Base-by-base conservation (phyloP, 768 basidiomycete genomes). In the Clitopilus hobsonii region DNA sequence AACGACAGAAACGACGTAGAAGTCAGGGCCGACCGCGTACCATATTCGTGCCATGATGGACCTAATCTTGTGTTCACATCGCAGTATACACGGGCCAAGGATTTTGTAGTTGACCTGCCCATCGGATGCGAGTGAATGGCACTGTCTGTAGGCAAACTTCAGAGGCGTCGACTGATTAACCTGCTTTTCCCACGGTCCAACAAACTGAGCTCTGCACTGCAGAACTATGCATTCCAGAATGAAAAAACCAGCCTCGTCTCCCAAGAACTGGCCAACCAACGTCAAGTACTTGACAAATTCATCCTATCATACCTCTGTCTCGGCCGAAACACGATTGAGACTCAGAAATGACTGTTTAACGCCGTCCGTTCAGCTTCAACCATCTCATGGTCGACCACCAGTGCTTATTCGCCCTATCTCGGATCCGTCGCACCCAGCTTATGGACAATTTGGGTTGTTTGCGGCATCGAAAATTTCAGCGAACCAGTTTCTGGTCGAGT, bases 1-100 rank as follows among this genome's bases (percentile, higher is more conserved):
- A 66, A 63, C 49, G 54, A 51, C 25, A 51, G 49, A 13, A 41
- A 52, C 54, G 49, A 54, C 57, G 54, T 60, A 60, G 57, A 26
- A 29, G 41, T 45, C 23, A 24, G 51, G 56, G 55, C 60, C 36
- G 58, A 67, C 77, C 6, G 49, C 51, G 63, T 61, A 95, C 94
- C 94, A 68, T 97, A 97, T 82, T 97, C 94, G 69, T 93, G 88
- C 94, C 94, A 97, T 60, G 90, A 83, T 56, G 91, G 83, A 18
- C 94, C 94, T 60, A 93, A 76, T 67, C 86, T 86, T 63, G 83
- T 80, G 69, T 96, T 96, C 64, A 94, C 93, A 72, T 94, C 88
- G 54, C 87, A 71, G 67, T 97, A 97, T 38, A 94, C 86, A 64
- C 91, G 86, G 63, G 91, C 83, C 49, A 93, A 87, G 48, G 90